phyloP scores from a whole-genome alignment of 2,329 filamentous ascomycete genomes.

The Calonectria pseudoturangicola region DNA sequence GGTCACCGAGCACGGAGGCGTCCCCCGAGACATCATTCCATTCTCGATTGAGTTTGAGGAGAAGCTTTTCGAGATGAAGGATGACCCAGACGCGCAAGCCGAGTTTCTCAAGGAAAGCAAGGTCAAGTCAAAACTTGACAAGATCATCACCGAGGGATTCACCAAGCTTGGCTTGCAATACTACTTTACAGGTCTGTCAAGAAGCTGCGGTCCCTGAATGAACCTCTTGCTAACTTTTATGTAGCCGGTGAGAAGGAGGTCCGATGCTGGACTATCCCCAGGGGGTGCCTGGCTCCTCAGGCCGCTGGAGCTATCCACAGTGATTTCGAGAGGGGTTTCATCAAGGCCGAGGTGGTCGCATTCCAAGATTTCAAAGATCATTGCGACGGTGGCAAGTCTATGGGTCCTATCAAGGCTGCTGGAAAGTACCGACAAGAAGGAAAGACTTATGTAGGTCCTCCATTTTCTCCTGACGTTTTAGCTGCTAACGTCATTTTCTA shows the following conservation, averaged over 20 bases:
- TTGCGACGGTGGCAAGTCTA: slow-evolving; percentile 65
- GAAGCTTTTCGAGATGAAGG: slow-evolving; percentile 62
- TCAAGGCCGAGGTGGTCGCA: slow-evolving; percentile 67
- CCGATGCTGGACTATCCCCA: slow-evolving; percentile 65
- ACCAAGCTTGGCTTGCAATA: slow-evolving; percentile 66
- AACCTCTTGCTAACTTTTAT: slow-evolving; percentile 28
- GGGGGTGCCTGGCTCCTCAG: slow-evolving; percentile 62
- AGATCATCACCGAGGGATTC: slow-evolving; percentile 67
- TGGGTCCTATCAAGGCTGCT: slow-evolving; percentile 67
- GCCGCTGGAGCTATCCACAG: slow-evolving; percentile 65
- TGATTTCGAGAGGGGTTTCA: slow-evolving; percentile 66
- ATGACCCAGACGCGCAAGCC: slow-evolving; percentile 59
- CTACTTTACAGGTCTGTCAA: slow-evolving; percentile 63
- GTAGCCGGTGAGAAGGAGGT: slow-evolving; percentile 67
- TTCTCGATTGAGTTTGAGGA: slow-evolving; percentile 68
- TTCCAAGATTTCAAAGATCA: slow-evolving; percentile 67
- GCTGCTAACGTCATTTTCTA: slow-evolving; percentile 45
- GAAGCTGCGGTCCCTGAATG: not conserved
- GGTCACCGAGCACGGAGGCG: slow-evolving; percentile 66
- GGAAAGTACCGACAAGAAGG: slow-evolving; percentile 67
- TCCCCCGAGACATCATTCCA: slow-evolving; percentile 64
- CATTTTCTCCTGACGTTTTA: not conserved
- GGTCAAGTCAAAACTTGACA: slow-evolving; percentile 63
- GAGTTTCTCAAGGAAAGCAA: slow-evolving; percentile 63
- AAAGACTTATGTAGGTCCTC: slow-evolving; percentile 62